Conservation (phyloP, 768 basidiomycete species). For the Amanita inopinata region DNA sequence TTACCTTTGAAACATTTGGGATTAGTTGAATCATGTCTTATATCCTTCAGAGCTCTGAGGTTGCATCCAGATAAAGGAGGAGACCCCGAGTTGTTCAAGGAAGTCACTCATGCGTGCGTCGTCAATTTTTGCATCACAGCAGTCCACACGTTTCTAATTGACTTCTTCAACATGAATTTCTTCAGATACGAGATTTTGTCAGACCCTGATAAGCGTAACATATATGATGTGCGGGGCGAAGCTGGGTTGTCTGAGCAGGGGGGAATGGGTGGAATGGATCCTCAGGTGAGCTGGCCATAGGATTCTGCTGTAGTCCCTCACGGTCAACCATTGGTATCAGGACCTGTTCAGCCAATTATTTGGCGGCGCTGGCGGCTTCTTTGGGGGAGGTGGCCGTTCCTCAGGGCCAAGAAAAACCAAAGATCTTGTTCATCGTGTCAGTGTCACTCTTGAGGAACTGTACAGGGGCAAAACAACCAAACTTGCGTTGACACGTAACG, state of each 20-base stretch:
- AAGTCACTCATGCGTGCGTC: constrained; percentile 91
- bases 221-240: constrained; percentile 90
- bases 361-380: constrained; percentile 73
- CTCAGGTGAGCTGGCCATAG: constrained; percentile 68
- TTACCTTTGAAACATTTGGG: neutral
- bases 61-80: constrained; percentile 93
- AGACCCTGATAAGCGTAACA: constrained; percentile 68
- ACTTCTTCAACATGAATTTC: no score
- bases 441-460: constrained; percentile 94
- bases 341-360: constrained; percentile 97
- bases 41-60: constrained; percentile 54
- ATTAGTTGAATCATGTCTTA: constrained; percentile 10
- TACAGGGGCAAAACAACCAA: constrained; percentile 99
- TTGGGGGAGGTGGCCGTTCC: constrained; percentile 55
- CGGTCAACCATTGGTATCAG: constrained; percentile 23
- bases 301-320: no score
- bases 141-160: constrained; percentile 7
- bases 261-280: constrained; percentile 94
- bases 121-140: constrained; percentile 4
- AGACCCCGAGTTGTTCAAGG: constrained; percentile 95
- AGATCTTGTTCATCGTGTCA: constrained; percentile 94
- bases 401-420: constrained; percentile 88
- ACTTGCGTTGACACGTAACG: constrained; percentile 90
- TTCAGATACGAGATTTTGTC: constrained; percentile 89
- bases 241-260: constrained; percentile 82